phyloP scores from a whole-genome alignment of 1,284 basidiomycete species.

The Peniophora sp. region DNA sequence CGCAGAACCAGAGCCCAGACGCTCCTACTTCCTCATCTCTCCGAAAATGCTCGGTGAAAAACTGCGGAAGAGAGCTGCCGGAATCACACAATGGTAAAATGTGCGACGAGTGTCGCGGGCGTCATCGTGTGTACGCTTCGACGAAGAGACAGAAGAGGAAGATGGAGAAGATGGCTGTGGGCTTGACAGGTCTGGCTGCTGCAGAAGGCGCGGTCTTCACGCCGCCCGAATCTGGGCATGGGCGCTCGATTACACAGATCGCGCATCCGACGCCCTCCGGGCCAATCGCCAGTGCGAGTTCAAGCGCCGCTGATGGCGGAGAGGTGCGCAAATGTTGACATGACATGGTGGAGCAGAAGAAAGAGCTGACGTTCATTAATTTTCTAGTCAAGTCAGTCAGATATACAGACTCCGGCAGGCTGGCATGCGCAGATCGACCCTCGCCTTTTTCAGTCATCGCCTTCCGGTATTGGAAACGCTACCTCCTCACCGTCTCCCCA shows the following conservation, averaged over 20 bases:
- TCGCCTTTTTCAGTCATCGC: background rate
- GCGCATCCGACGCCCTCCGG: too few species aligned
- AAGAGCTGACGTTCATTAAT: too few species aligned
- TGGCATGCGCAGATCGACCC: background rate
- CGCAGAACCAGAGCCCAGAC: conserved; percentile 4
- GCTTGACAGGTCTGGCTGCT: conserved; percentile 13
- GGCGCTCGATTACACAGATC: too few species aligned
- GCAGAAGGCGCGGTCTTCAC: conserved; percentile 20
- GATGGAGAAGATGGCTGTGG: conserved; percentile 38
- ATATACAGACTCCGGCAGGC: too few species aligned
- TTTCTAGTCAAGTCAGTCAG: too few species aligned
- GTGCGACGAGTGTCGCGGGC: conserved; percentile 43
- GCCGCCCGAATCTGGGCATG: conserved; percentile 7
- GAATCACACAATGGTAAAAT: conserved; percentile 33
- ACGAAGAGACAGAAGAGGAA: conserved; percentile 45
- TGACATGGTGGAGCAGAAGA: too few species aligned
- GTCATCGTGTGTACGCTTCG: conserved; percentile 43
- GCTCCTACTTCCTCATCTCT: background rate
- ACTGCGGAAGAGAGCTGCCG: conserved; percentile 19
- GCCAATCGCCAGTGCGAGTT: too few species aligned
- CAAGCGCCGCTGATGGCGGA: too few species aligned
- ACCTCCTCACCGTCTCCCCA: background rate
- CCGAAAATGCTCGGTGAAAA: conserved; percentile 23
- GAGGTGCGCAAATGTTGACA: too few species aligned
- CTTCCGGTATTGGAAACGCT: too few species aligned